Evolutionary conservation across 768 basidiomycete genomes (phyloP).

Genomic region (Suillus subalutaceus): DNA sequence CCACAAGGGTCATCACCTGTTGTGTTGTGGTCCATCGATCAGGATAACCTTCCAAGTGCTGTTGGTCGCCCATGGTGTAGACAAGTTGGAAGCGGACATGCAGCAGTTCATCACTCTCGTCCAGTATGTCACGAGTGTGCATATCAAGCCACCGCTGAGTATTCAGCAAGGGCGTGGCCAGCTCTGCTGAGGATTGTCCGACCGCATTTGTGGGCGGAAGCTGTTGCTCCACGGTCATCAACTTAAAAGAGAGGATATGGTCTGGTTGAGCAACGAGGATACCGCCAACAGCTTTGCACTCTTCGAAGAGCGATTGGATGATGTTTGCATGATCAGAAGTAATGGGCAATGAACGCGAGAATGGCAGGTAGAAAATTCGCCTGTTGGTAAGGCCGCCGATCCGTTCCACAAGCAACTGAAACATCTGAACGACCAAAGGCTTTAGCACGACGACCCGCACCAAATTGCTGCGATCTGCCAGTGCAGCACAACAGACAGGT

Average conservation of each 20-base stretch:
- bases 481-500: constrained; percentile 27
- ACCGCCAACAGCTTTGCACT: constrained; percentile 41
- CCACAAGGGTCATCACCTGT: constrained; percentile 35
- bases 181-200: background rate
- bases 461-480: constrained; percentile 30
- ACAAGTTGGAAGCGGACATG: constrained; percentile 49
- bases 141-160: constrained; percentile 27
- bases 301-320: constrained; percentile 14
- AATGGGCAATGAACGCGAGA: constrained; percentile 28
- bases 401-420: constrained; percentile 34
- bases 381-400: constrained; percentile 36
- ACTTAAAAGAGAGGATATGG: constrained; percentile 50
- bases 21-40: constrained; percentile 46
- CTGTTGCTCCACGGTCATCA: constrained; percentile 40
- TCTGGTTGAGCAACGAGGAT: constrained; percentile 52
- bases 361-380: constrained; percentile 36
- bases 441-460: constrained; percentile 38
- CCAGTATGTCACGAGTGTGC: constrained; percentile 30
- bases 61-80: constrained; percentile 44
- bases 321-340: constrained; percentile 23
- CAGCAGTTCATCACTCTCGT: constrained; percentile 40
- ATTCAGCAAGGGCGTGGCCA: constrained; percentile 22
- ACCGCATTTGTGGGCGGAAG: constrained; percentile 8
- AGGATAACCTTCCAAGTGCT: constrained; percentile 40
- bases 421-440: constrained; percentile 34